Evolutionary conservation across 2,329 filamentous ascomycete species (phyloP), one percentile per base, ranked within the genome.

Genomic region (Exophiala calicioides): DNA sequence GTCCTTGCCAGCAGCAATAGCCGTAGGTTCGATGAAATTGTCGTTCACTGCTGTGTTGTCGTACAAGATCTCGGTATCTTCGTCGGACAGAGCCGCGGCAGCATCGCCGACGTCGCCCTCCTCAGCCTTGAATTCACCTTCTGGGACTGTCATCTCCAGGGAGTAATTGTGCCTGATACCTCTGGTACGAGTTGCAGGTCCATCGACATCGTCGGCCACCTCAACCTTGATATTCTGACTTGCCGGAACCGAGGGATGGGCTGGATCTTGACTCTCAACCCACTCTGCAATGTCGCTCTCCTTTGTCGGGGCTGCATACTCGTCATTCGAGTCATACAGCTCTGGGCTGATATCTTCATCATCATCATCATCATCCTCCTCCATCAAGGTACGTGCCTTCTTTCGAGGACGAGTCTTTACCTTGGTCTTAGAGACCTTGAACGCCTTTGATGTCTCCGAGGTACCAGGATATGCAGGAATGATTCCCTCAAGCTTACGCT

Each of bases 151-250:
- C 3, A 38, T 29, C 5, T 47, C 43, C 33, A 51, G 44, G 21
- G 50, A 19, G 40, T 56, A 56, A 18, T 56, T 35, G 15, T 32
- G 48, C 36, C 49, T 52, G 47, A 56, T 39, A 9, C 53, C 53
- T 26, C 53, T 50, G 32, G 50, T 56, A n/a, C 50, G 53, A 10
- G 29, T 47, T 13, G 46, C 34, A 15, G 50, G 41, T 9, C 40
- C 41, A 27, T 20, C 24, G 20, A 18, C 13, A 12, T 41, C 42
- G 47, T 76, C 71, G 10, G 23, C 4, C 10, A 26, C 80, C 68
- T 83, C 80, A 1, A 74, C 67, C 55, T 75, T 75, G 60, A 82
- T 79, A 62, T 81, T 79, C 61, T 82, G 37, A 15, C 13, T n/a
- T 24, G 26, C 24, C 10, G 34, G 32, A n/a, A 32, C 37, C 23